phyloP scores from a whole-genome alignment of 257 asterid genomes.

The Dorcoceras hygrometricum region DNA sequence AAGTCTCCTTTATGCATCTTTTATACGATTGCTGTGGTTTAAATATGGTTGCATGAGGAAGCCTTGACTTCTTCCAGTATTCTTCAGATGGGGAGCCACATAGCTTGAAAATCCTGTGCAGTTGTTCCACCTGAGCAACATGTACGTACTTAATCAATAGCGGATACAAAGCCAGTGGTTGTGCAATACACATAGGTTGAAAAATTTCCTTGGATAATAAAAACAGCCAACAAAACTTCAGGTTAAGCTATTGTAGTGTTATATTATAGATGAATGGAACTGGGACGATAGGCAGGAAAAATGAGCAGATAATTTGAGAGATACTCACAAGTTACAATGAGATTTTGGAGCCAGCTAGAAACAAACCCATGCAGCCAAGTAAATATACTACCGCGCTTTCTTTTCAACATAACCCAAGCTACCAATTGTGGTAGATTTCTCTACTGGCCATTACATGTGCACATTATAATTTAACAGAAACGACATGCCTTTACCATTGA shows the following conservation, averaged over 20 bases:
- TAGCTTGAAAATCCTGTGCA: slow-evolving; percentile 86
- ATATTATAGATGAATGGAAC: neutral
- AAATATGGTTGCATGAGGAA: slow-evolving; percentile 82
- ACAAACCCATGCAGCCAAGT: neutral
- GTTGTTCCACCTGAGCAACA: slow-evolving; percentile 71
- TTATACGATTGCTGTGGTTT: slow-evolving; percentile 82
- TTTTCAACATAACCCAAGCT: too few relatives aligned
- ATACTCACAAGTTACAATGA: neutral
- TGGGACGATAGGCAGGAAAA: neutral
- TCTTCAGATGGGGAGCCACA: slow-evolving; percentile 87
- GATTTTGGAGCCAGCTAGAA: neutral
- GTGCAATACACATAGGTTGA: neutral
- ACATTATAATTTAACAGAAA: neutral
- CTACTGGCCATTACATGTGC: neutral
- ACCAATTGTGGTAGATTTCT: neutral
- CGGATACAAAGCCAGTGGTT: neutral
- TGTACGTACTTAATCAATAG: slow-evolving; percentile 1
- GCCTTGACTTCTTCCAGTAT: slow-evolving; percentile 80
- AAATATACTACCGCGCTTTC: too few relatives aligned
- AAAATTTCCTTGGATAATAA: neutral
- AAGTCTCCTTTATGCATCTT: slow-evolving; percentile 68
- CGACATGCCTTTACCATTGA: neutral
- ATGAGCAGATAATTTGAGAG: neutral
- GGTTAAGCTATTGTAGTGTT: neutral
- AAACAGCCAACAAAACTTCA: slow-evolving; percentile 5